A percentile compares a stretch with the other conserved stretches of the same genome.
Conservation (phyloP, 305 asterid genomes). For the Stenogyne calaminthoides region DNA sequence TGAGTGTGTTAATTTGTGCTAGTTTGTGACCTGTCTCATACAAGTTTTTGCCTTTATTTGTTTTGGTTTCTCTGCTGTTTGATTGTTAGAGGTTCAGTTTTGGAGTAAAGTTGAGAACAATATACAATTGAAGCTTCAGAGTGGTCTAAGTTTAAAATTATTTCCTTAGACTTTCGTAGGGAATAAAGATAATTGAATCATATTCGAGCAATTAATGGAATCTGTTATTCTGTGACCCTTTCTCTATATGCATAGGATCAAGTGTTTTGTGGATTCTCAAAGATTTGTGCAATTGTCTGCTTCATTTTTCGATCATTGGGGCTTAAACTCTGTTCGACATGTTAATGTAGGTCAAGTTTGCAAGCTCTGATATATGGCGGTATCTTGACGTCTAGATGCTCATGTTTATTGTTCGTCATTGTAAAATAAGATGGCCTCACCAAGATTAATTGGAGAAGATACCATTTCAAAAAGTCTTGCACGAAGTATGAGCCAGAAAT, state of each 20-base stretch:
- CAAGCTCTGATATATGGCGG: not conserved
- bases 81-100: conserved; percentile 8
- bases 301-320: not conserved
- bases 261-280: not conserved
- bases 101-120: not conserved
- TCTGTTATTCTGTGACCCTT: not conserved
- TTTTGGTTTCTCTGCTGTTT: conserved; percentile 2
- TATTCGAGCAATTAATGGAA: not conserved
- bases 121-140: conserved; percentile 16
- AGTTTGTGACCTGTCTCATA: too few relatives aligned
- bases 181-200: not conserved
- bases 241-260: not conserved
- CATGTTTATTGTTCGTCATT: not conserved
- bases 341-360: conserved; percentile 31
- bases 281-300: not conserved
- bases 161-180: not conserved
- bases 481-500: conserved; percentile 74
- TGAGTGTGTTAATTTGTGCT: too few relatives aligned
- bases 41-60: too few relatives aligned
- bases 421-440: conserved; percentile 44
- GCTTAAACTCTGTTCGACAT: conserved; percentile 10
- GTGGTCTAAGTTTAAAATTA: not conserved
- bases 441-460: conserved; percentile 45
- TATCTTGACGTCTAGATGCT: not conserved
- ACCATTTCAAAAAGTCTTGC: conserved; percentile 57